A percentile compares a stretch with the other conserved stretches of the same genome.
Conservation (phyloP, 108 stramenopile genomes). For the Schizochytrium sp. region DNA sequence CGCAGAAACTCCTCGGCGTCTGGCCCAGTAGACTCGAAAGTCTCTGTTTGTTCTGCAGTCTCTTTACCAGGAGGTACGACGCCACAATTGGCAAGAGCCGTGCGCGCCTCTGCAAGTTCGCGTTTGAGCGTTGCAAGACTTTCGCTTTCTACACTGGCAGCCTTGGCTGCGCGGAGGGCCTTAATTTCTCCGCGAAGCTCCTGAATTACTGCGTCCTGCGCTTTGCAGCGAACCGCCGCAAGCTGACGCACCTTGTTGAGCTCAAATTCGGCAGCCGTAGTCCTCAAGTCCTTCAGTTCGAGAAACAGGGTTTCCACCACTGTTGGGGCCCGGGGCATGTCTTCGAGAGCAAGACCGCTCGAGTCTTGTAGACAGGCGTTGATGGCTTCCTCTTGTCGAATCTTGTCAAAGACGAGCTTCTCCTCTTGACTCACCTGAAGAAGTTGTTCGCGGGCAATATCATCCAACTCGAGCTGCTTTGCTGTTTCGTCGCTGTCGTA, state of each 20-base stretch:
- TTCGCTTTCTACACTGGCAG: not conserved
- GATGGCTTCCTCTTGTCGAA: not conserved
- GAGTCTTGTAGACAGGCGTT: not conserved
- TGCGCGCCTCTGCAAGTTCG: no score
- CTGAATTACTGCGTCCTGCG: not conserved
- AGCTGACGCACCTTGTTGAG: not conserved
- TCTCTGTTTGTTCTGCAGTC: no score
- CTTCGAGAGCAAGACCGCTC: not conserved
- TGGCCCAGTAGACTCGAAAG: no score
- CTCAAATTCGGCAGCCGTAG: not conserved
- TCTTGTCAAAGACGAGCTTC: not conserved
- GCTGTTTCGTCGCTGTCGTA: not conserved
- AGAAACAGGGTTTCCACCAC: not conserved
- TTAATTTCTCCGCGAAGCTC: not conserved
- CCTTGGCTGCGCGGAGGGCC: not conserved
- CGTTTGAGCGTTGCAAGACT: not conserved
- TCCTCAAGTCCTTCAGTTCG: not conserved
- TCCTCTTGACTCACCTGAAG: not conserved
- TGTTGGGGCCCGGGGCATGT: not conserved
- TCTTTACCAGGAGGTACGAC: no score
- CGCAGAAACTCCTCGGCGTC: not conserved
- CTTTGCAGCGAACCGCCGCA: not conserved
- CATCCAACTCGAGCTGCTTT: not conserved
- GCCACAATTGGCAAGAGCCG: no score
- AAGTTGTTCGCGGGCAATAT: not conserved